Base-by-base conservation (phyloP, 306 rosid genomes). In the Glycyrrhiza uralensis region DNA sequence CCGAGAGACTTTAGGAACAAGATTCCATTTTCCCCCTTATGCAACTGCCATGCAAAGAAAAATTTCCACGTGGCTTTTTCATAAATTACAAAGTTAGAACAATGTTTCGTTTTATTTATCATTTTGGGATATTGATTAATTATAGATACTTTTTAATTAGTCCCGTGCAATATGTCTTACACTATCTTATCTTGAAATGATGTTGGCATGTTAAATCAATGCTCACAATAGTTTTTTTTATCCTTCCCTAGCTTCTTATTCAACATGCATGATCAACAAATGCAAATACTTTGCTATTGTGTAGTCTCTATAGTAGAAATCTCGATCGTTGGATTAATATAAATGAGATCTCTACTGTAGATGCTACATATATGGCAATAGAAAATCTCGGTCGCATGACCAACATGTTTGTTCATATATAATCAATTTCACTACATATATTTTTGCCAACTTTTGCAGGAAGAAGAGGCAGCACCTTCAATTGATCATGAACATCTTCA, bases 401-500 rank as follows among this genome's bases (percentile, higher is more conserved):
- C 2, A 2, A 45, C 7, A 45, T 45, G 51, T 15, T n/a, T 15
- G 19, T 3, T n/a, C 7, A 45, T 45, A 45, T 45, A 45, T 24
- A 2, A 5, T 26, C 71, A 24, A 65, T 15, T 18, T 36, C 39
- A 8, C 3, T 12, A 6, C 0, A 10, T 10, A 57, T 22, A 70
- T n/a, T 52, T 22, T 20, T 70, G 18, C 4, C 12, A 42, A 4
- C 7, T 56, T 72, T 38, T 78, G 41, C 41, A 69, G 80, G 69
- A 75, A 9, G 29, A 50, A 52, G 51, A 75, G 67, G 75, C 2
- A 6, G 23, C 58, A 46, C 22, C 59, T 55, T 35, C 42, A 42
- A 55, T 36, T 39, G 72, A 80, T n/a, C n/a, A n/a, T 32, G 87
- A 50, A 20, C n/a, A 73, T 49, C 62, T 82, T 30, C 67, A 80